Conservation (phyloP, 306 rosid species). For the Cajanus cajan region DNA sequence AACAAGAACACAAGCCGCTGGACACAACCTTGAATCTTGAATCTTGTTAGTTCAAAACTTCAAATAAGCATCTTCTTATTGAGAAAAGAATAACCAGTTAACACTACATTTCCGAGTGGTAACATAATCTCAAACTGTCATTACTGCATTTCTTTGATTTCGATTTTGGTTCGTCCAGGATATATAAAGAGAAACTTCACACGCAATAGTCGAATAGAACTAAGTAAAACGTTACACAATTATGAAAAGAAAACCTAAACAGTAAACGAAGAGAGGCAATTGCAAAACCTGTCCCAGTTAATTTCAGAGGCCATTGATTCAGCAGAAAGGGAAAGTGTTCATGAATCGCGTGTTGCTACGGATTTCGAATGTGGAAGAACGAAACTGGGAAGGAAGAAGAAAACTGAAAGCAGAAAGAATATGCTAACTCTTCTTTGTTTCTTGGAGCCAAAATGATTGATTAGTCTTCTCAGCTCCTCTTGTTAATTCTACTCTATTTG, state of each 20-base stretch:
- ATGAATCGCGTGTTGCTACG: slow-evolving; percentile 3
- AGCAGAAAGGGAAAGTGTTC: slow-evolving; percentile 30
- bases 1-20: not conserved
- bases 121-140: not conserved
- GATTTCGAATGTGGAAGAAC: not conserved
- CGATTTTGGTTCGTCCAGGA: not conserved
- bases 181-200: not conserved
- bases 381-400: not conserved
- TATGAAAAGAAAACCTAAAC: not conserved
- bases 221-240: not conserved
- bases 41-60: slow-evolving; percentile 1
- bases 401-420: not conserved
- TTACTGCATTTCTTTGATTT: not conserved
- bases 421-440: not conserved
- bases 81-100: not conserved
- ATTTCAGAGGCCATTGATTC: slow-evolving; percentile 67
- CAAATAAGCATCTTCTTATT: not conserved
- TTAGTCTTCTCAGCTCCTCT: too few relatives aligned
- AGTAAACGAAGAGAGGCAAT: not conserved
- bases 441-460: too few relatives aligned
- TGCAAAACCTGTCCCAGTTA: slow-evolving; percentile 79
- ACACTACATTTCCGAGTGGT: not conserved
- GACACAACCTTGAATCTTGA: slow-evolving; percentile 1
- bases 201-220: not conserved
- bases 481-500: too few relatives aligned